A percentile compares a stretch with the other conserved stretches of the same genome.
Evolutionary conservation across 306 rosid genomes (phyloP).

Genomic region (Hippophae gyantsensis): DNA sequence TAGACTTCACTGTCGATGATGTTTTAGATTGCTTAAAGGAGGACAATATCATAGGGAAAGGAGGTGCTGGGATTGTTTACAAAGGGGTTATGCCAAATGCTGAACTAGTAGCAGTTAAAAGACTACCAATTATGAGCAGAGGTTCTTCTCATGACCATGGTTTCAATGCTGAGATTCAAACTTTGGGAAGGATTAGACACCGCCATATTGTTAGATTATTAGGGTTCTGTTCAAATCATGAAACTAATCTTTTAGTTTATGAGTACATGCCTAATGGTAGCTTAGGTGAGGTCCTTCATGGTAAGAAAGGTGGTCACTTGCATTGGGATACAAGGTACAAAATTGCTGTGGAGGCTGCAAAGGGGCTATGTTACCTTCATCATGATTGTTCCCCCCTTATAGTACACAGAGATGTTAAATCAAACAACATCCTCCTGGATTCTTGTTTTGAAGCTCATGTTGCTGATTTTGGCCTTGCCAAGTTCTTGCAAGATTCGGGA

Average conservation of each 20-base stretch:
- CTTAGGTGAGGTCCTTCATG: slow-evolving; percentile 77
- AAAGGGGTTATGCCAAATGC: slow-evolving; percentile 69
- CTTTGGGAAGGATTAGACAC: slow-evolving; percentile 77
- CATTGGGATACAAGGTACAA: slow-evolving; percentile 72
- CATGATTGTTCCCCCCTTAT: slow-evolving; percentile 86
- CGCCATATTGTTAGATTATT: slow-evolving; percentile 75
- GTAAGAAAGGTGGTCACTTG: slow-evolving; percentile 63
- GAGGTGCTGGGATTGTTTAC: slow-evolving; percentile 91
- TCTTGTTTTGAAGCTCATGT: slow-evolving; percentile 87
- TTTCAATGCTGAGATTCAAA: slow-evolving; percentile 66
- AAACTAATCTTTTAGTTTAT: slow-evolving; percentile 71
- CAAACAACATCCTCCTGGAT: slow-evolving; percentile 72
- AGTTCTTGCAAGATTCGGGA: slow-evolving; percentile 72
- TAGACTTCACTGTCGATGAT: slow-evolving; percentile 77
- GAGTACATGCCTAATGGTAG: slow-evolving; percentile 91
- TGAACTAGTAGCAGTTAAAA: slow-evolving; percentile 78
- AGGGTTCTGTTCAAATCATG: slow-evolving; percentile 68
- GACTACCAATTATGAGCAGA: slow-evolving; percentile 56
- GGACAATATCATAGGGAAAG: slow-evolving; percentile 70
- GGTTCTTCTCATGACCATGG: slow-evolving; percentile 81
- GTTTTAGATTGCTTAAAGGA: slow-evolving; percentile 66
- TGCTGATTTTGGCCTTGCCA: slow-evolving; percentile 92
- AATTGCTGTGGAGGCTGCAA: slow-evolving; percentile 83
- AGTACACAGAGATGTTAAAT: slow-evolving; percentile 82
- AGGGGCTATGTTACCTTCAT: slow-evolving; percentile 80